Percentiles rank a stretch among this genome's conserved stretches.
Evolutionary conservation across 2,329 filamentous ascomycete species (phyloP).

Genomic region (Verruconis gallopava): DNA sequence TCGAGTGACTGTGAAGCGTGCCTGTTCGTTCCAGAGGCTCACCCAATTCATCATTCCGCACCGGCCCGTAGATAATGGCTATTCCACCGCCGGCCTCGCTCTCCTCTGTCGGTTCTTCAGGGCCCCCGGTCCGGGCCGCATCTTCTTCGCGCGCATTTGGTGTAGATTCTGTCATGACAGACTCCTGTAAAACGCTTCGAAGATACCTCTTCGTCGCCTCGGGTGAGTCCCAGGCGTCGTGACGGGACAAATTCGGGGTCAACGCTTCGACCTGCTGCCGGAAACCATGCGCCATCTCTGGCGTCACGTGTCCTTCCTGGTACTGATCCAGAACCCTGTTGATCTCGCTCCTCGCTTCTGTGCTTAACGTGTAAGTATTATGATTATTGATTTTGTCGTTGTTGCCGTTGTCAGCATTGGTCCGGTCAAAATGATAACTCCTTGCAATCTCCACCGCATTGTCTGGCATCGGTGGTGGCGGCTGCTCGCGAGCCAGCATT

Average conservation of each 20-base stretch:
- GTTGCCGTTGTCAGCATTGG: no score
- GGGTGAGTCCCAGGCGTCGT: conserved; percentile 41
- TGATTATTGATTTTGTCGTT: conserved; percentile 10
- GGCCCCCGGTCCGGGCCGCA: neutral
- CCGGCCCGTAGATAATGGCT: conserved; percentile 8
- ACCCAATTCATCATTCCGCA: neutral
- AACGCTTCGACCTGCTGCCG: conserved; percentile 30
- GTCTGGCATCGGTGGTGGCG: conserved; percentile 20
- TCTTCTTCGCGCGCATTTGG: neutral
- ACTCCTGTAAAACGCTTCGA: conserved; percentile 28
- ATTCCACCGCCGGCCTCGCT: conserved; percentile 5
- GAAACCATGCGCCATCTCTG: conserved; percentile 27
- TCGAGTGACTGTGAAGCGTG: conserved; percentile 2
- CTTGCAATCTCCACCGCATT: conserved; percentile 14
- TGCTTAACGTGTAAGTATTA: conserved; percentile 22
- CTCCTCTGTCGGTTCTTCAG: neutral
- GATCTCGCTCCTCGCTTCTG: conserved; percentile 31
- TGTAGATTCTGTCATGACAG: neutral
- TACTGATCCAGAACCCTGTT: conserved; percentile 29
- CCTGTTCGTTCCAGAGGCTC: neutral
- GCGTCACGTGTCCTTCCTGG: conserved; percentile 23
- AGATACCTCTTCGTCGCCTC: conserved; percentile 43
- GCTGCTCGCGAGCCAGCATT: conserved; percentile 18
- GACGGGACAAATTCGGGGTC: conserved; percentile 40
- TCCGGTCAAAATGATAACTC: no score